Evolutionary conservation across 345 rosid genomes (phyloP).

Genomic region (Heritiera fomes): DNA sequence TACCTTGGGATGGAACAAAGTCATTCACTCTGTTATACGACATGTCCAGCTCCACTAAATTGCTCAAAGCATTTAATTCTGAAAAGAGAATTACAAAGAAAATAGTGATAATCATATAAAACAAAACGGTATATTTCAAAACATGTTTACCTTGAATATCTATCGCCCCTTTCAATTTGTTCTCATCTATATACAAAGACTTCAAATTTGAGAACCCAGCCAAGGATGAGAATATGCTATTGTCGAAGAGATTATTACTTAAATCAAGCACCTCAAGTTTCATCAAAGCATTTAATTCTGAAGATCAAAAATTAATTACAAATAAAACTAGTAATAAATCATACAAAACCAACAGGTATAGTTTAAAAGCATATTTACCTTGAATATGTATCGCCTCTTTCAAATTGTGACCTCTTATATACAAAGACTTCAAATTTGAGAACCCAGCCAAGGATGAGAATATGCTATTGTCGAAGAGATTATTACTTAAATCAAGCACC

Average conservation of each 20-base stretch:
- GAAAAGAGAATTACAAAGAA: no score
- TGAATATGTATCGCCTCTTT: not conserved
- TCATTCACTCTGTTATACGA: not conserved
- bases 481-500: not conserved
- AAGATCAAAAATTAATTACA: no score
- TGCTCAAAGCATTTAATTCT: not conserved
- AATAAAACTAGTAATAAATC: not conserved
- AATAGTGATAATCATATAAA: not conserved
- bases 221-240: not conserved
- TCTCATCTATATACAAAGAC: not conserved
- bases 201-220: not conserved
- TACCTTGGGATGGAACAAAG: not conserved
- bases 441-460: not conserved
- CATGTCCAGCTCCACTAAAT: not conserved
- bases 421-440: not conserved
- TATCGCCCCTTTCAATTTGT: not conserved
- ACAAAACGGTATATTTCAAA: not conserved
- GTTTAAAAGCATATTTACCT: not conserved
- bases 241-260: not conserved
- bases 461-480: not conserved
- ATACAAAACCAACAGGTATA: not conserved
- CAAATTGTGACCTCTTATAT: not conserved
- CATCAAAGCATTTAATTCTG: not conserved
- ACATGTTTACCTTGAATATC: not conserved
- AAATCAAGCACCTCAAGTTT: conserved; percentile 5